Evolutionary conservation across 768 basidiomycete species (phyloP), one percentile per base, ranked within the genome.

Genomic region (Cyclocybe cylindracea): DNA sequence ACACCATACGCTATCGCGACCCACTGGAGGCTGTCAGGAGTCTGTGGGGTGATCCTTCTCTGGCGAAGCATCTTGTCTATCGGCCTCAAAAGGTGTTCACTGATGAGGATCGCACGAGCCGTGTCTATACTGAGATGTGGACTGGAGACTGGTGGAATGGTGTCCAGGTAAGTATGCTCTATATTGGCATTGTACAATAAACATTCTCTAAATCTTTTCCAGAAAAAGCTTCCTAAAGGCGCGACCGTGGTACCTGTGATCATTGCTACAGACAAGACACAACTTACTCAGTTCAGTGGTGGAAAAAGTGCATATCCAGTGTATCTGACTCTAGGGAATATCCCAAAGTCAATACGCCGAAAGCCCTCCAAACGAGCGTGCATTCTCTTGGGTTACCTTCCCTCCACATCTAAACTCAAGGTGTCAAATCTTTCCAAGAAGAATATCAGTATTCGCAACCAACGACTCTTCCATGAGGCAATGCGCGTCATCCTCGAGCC

Each of bases 271-370:
- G n/a, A n/a, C n/a, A n/a, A n/a, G n/a, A n/a, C n/a, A n/a, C n/a
- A n/a, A n/a, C n/a, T n/a, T n/a, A n/a, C n/a, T n/a, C n/a, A n/a
- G n/a, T n/a, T n/a, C n/a, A n/a, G n/a, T 6, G 67, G 73, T 0
- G 65, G 70, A 44, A 73, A 75, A 53, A 40, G 55, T n/a, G 72
- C 72, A 3, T 78, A 71, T 55, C 76, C 76, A 0, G 69, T 80
- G 0, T 80, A 80, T 55, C 50, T 78, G 0, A 72, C 75, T 2
- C 61, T 77, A 31, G 76, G 74, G 0, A 76, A 76, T 36, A 62
- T 77, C 10, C 55, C 62, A 0, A 75, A 74, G 39, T 45, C 57
- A 2, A 51, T 71, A 1, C 58, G 71, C 0, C 56, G 69, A 0
- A 62, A 74, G 50, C 68, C 70, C 0, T 68, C 67, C 1, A 19